Conservation (phyloP, 2,329 filamentous ascomycete genomes). For the Xylariaceae sp. region DNA sequence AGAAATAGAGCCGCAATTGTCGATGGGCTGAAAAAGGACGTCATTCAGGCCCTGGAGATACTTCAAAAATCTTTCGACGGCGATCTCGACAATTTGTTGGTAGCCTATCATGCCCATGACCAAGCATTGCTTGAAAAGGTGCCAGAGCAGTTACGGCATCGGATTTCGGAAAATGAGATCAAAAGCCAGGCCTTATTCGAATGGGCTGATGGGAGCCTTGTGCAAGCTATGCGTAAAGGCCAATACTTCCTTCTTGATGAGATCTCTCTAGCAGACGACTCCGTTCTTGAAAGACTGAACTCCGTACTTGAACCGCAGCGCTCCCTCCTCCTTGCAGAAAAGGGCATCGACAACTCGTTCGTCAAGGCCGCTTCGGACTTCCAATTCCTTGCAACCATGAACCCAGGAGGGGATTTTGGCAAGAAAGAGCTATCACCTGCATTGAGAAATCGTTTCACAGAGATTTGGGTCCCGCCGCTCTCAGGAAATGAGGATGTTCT, state of each 20-base stretch:
- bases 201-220: conserved; percentile 91
- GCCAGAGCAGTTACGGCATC: conserved; percentile 44
- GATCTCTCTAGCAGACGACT: conserved; percentile 96
- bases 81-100: conserved; percentile 53
- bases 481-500: conserved; percentile 81
- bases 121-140: conserved; percentile 41
- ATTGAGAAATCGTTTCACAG: conserved; percentile 91
- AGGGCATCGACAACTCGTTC: conserved; percentile 79
- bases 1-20: conserved; percentile 76
- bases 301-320: conserved; percentile 89
- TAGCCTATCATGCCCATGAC: conserved; percentile 53
- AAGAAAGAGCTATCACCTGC: conserved; percentile 97
- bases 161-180: conserved; percentile 45
- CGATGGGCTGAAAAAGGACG: conserved; percentile 59
- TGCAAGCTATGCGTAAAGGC: conserved; percentile 87
- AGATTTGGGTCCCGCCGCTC: conserved; percentile 94
- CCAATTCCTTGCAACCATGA: conserved; percentile 98
- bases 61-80: conserved; percentile 39
- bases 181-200: conserved; percentile 87
- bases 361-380: conserved; percentile 75
- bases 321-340: conserved; percentile 86
- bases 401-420: conserved; percentile 95
- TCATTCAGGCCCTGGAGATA: conserved; percentile 45
- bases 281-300: conserved; percentile 91
- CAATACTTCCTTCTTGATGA: conserved; percentile 94